phyloP scores from a whole-genome alignment of 108 stramenopile species.

The Epithemia pelagica region DNA sequence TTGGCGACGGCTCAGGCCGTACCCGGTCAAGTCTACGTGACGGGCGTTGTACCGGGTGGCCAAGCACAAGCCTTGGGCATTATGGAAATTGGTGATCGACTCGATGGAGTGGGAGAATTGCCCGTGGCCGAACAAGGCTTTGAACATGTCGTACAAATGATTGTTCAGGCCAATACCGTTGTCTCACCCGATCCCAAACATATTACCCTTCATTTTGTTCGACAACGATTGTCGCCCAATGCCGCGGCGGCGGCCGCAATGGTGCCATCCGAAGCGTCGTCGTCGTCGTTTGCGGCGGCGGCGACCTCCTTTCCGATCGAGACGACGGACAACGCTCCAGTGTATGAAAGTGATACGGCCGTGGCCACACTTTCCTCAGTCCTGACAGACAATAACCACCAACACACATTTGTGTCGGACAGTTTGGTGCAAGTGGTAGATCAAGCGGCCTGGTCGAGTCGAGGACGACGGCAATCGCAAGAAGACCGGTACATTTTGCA shows the following conservation, averaged over 20 bases:
- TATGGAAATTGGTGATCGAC: constrained; percentile 72
- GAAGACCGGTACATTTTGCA: constrained; percentile 54
- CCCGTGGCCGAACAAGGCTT: constrained; percentile 61
- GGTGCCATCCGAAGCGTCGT: not conserved
- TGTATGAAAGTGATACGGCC: no score
- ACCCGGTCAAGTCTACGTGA: constrained; percentile 67
- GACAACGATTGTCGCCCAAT: constrained; percentile 5
- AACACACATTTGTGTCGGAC: not conserved
- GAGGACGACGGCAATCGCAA: constrained; percentile 56
- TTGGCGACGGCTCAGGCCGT: constrained; percentile 46
- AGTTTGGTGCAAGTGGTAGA: constrained; percentile 24
- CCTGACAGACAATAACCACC: no score
- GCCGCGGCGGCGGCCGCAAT: no score
- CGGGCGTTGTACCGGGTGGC: constrained; percentile 42
- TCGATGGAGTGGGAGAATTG: constrained; percentile 68
- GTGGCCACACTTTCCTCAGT: no score
- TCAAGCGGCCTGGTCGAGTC: constrained; percentile 68
- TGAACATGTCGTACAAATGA: constrained; percentile 55
- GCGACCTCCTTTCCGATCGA: not conserved
- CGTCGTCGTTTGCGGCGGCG: not conserved
- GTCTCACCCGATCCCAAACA: constrained; percentile 10
- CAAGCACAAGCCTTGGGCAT: constrained; percentile 65
- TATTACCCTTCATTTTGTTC: constrained; percentile 69
- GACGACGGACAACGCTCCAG: no score
- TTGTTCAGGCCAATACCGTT: constrained; percentile 10